Base-by-base conservation (phyloP, 2,329 filamentous ascomycete species). In the Geosmithia putterillii region DNA sequence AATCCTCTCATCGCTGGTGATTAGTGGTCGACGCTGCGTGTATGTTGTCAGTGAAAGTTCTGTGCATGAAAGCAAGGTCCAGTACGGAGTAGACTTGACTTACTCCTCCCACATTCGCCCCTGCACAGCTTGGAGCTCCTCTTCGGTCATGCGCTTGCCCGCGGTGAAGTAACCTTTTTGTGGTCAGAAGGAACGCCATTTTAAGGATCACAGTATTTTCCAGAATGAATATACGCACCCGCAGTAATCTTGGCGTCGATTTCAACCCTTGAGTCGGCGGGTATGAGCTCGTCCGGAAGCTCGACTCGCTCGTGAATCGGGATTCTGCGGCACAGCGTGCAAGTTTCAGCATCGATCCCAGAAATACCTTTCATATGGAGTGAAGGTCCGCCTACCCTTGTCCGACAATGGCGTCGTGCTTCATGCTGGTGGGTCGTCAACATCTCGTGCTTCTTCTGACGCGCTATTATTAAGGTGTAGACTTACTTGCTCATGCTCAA, bases 231-330 rank as follows among this genome's bases (percentile, higher is more conserved):
- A 21, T 10, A 66, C 78, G 64, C 66, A 87, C 84, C 92, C 47
- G 90, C 88, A 53, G 90, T 92, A 58, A 96, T 95, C 70, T 96
- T 96, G 46, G 92, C 92, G 63, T 96, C 92, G 57, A 96, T 98
- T 63, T 98, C 92, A n/a, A 96, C 92, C 51, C 90, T 74, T 43
- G 88, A 94, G 64, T 96, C 92, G 49, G 82, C 86, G 12, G 92
- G 92, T 54, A 96, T 95, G 76, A 92, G 80, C 25, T 92, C 84
- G 51, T 94, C 87, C 4, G 90, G 92, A 50, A 96, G 86, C 47
- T 94, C 88, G 40, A 96, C 81, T 47, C 89, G 77, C 66, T 95
- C 88, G 54, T 83, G 74, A 53, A 95, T 95, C 23, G 87, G 86
- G 52, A 89, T 89, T 45, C 77, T 81, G 51, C 20, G n/a, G 56